phyloP scores from a whole-genome alignment of 2,329 filamentous ascomycete genomes.

The Curvularia eragrostidis region DNA sequence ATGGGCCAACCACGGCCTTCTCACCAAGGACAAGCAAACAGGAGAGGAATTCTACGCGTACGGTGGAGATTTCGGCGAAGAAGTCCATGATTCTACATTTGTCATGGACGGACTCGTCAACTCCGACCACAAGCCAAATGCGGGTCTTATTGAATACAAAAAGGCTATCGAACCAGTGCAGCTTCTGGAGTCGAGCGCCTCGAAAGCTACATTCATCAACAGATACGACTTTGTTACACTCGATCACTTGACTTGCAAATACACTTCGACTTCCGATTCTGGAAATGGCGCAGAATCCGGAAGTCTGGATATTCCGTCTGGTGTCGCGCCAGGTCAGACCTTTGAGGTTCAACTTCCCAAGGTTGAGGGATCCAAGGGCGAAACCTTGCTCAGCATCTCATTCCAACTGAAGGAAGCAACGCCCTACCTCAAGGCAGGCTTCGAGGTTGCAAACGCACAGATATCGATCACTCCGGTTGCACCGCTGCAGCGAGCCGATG shows the following conservation, averaged over 20 bases:
- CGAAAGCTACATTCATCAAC: constrained; percentile 42
- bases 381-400: constrained; percentile 31
- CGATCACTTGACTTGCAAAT: constrained; percentile 42
- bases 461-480: constrained; percentile 27
- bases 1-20: constrained; percentile 55
- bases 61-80: constrained; percentile 54
- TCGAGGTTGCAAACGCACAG: constrained; percentile 49
- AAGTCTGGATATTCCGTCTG: constrained; percentile 33
- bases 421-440: constrained; percentile 42
- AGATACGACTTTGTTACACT: constrained; percentile 48
- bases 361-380: constrained; percentile 16
- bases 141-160: constrained; percentile 53
- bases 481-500: constrained; percentile 33
- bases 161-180: constrained; percentile 55
- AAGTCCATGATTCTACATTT: constrained; percentile 53
- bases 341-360: constrained; percentile 37
- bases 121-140: constrained; percentile 52
- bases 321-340: constrained; percentile 33
- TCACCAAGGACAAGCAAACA: constrained; percentile 49
- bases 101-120: constrained; percentile 55
- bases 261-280: constrained; percentile 21
- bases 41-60: constrained; percentile 53
- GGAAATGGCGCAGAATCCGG: constrained; percentile 15
- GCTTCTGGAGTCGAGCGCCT: constrained; percentile 30
- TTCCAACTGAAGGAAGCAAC: constrained; percentile 46